A percentile compares a stretch with the other conserved stretches of the same genome.
Evolutionary conservation across 805 yeast genomes (phyloP).

Genomic region (Schizosaccharomyces osmophilus): DNA sequence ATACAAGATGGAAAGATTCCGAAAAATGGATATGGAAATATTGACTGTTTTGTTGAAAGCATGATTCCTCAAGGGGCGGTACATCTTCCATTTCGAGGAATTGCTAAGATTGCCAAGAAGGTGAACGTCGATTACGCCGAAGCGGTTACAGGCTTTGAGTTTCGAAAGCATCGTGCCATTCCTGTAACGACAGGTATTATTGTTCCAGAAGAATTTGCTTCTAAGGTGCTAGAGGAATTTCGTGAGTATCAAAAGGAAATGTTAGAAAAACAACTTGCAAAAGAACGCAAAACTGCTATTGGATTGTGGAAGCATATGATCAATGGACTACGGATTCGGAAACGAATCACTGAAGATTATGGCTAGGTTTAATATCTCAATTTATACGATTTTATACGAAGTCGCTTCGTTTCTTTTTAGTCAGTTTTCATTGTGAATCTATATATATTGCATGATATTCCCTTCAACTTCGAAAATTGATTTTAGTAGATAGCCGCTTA

Average conservation of each 20-base stretch:
- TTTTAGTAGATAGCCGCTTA: too few relatives aligned
- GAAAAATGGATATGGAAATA: constrained; percentile 57
- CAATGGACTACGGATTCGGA: background rate
- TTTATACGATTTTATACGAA: too few relatives aligned
- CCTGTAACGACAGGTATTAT: constrained; percentile 7
- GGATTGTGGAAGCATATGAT: background rate
- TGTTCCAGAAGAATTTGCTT: constrained; percentile 4
- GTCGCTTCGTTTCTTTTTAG: too few relatives aligned
- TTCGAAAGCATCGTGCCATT: background rate
- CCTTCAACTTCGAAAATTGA: too few relatives aligned
- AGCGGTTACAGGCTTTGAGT: constrained; percentile 26
- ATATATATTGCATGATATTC: too few relatives aligned
- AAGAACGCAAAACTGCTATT: background rate
- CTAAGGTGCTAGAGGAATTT: background rate
- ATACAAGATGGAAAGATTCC: constrained; percentile 42
- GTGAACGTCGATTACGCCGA: constrained; percentile 57
- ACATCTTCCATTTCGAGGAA: constrained; percentile 25
- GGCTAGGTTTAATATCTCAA: background rate
- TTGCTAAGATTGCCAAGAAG: constrained; percentile 45
- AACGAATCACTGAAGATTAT: background rate
- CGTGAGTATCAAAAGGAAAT: background rate
- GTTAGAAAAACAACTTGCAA: background rate
- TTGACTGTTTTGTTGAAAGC: constrained; percentile 49
- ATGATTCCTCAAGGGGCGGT: constrained; percentile 72
- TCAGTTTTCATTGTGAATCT: too few relatives aligned